A percentile compares a stretch with the other conserved stretches of the same genome.
Evolutionary conservation across 768 basidiomycete species (phyloP).

Genomic region (Tricholoma sp.): DNA sequence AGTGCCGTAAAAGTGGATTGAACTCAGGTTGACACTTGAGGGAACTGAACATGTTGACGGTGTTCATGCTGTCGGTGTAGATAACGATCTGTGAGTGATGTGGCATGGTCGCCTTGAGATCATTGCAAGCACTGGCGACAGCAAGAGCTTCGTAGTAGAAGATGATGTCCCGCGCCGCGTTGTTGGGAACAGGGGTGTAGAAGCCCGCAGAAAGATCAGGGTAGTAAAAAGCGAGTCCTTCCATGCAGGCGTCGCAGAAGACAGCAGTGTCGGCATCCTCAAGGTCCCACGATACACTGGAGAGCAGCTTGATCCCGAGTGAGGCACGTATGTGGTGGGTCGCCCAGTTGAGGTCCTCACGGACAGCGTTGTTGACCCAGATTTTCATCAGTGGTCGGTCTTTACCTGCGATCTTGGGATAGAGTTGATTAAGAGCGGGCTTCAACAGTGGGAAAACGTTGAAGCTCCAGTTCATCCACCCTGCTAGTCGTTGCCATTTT

Average conservation of each 20-base stretch:
- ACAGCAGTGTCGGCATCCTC: not conserved
- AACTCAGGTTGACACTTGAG: too few relatives aligned
- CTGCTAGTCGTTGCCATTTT: constrained; percentile 9
- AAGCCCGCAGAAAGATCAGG: constrained; percentile 6
- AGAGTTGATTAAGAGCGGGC: constrained; percentile 23
- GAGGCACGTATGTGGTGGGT: constrained; percentile 12
- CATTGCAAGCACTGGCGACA: not conserved
- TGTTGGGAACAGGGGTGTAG: not conserved
- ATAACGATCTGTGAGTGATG: constrained; percentile 10
- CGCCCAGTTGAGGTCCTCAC: too few relatives aligned
- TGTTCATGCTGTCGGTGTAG: too few relatives aligned
- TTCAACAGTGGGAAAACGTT: not conserved
- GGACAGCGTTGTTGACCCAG: constrained; percentile 21
- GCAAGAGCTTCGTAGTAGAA: constrained; percentile 23
- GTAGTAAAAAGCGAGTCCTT: constrained; percentile 20
- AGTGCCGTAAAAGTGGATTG: constrained; percentile 16
- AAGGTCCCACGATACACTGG: constrained; percentile 14
- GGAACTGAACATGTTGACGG: too few relatives aligned
- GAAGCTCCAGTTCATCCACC: not conserved
- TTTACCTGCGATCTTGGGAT: constrained; percentile 22
- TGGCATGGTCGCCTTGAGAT: too few relatives aligned
- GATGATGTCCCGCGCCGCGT: constrained; percentile 7
- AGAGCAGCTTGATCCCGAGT: constrained; percentile 18
- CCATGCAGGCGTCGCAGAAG: not conserved
- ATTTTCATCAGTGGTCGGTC: constrained; percentile 16